A percentile compares a stretch with the other conserved stretches of the same genome.
Conservation (phyloP, 2,329 filamentous ascomycete species). For the Clarireedia paspali region DNA sequence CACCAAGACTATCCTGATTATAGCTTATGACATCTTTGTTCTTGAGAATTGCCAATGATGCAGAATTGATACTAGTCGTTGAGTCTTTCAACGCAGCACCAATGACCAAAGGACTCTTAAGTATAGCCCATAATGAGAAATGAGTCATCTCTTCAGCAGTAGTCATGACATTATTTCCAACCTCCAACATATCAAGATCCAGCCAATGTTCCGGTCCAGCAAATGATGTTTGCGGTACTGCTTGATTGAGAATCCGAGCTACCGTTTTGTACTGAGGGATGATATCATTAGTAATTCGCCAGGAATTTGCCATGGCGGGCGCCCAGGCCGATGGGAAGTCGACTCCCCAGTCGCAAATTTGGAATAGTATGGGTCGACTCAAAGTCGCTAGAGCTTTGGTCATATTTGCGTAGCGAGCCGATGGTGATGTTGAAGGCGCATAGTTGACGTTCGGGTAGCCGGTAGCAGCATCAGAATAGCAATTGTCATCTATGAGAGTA, state of each 20-base stretch:
- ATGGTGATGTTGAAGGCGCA: constrained; percentile 29
- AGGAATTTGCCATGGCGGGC: constrained; percentile 31
- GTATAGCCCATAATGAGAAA: constrained; percentile 35
- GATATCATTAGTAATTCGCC: constrained; percentile 37
- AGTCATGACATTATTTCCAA: constrained; percentile 33
- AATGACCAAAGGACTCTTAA: constrained; percentile 29
- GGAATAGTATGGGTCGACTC: constrained; percentile 30
- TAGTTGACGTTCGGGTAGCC: constrained; percentile 31
- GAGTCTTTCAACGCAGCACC: constrained; percentile 23
- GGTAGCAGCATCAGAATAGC: constrained; percentile 30
- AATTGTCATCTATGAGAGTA: constrained; percentile 28
- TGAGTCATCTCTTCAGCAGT: constrained; percentile 34
- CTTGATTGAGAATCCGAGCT: constrained; percentile 35
- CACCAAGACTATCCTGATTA: constrained; percentile 23
- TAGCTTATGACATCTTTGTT: constrained; percentile 22
- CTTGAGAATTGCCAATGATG: constrained; percentile 15
- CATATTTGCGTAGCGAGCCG: constrained; percentile 31
- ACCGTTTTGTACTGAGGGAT: constrained; percentile 33
- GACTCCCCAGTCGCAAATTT: constrained; percentile 37
- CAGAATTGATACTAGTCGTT: constrained; percentile 10
- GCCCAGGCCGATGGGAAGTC: constrained; percentile 35
- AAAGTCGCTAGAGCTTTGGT: constrained; percentile 25
- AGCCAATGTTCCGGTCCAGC: constrained; percentile 34
- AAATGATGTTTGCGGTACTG: constrained; percentile 31
- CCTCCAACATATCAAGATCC: constrained; percentile 37